phyloP scores from a whole-genome alignment of 1,139 yeast species.

The Sugiyamaella sp. region DNA sequence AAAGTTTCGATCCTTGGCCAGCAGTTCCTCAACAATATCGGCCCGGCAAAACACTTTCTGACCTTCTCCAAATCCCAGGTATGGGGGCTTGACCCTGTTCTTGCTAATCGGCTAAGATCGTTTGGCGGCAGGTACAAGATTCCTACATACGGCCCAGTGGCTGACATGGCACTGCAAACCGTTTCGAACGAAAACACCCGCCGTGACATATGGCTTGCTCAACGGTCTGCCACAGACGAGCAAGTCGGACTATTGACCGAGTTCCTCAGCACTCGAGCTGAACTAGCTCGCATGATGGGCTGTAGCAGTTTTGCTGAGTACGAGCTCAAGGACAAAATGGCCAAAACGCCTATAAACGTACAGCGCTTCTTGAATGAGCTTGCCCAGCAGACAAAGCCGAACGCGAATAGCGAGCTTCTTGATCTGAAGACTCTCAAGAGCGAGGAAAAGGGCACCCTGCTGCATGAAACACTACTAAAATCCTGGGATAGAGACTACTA shows the following conservation, averaged over 20 bases:
- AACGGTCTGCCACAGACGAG: conserved; percentile 56
- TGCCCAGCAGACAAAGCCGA: conserved; percentile 54
- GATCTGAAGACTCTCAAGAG: conserved; percentile 34
- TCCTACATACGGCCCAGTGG: conserved; percentile 70
- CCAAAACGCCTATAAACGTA: conserved; percentile 77
- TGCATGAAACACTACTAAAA: conserved; percentile 31
- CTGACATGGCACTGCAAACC: conserved; percentile 65
- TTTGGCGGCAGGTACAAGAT: conserved; percentile 47
- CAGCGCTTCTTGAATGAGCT: conserved; percentile 64
- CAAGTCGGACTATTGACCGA: conserved; percentile 65
- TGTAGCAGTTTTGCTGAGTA: conserved; percentile 73
- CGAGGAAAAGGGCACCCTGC: conserved; percentile 34
- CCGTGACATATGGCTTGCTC: conserved; percentile 69
- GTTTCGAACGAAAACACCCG: conserved; percentile 63
- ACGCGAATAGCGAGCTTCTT: conserved; percentile 63
- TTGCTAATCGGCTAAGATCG: conserved; percentile 36
- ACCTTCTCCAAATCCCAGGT: conserved; percentile 41
- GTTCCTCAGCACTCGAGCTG: conserved; percentile 66
- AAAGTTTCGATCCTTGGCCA: conserved; percentile 84
- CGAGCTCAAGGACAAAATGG: conserved; percentile 89
- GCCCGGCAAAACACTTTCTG: conserved; percentile 43
- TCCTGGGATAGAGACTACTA: conserved; percentile 95
- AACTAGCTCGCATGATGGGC: conserved; percentile 75
- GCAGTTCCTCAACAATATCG: conserved; percentile 62
- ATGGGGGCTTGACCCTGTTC: conserved; percentile 44